Base-by-base conservation (phyloP, 768 basidiomycete species). In the Coprinellus micaceus region DNA sequence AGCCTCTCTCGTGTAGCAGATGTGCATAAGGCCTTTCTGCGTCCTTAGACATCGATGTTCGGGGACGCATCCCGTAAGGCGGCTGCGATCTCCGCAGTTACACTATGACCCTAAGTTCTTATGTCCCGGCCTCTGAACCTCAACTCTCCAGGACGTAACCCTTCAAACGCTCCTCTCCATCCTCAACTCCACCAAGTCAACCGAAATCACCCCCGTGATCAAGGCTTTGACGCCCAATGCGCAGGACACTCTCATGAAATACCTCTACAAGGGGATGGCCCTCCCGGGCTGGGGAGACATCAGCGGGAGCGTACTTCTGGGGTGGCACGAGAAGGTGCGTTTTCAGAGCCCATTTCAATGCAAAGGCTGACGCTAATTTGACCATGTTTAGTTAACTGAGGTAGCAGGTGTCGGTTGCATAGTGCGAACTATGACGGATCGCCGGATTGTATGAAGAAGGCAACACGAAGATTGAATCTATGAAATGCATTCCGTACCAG, bases 161-260 rank as follows among this genome's bases (percentile, higher is more conserved):
- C 82, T 95, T 25, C 84, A 88, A 60, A 84, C 87, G 0, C 77
- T 98, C 24, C 80, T 95, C 33, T 86, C 90, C 0, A 91, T 98
- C 60, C 82, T 98, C 60, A 98, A 97, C 78, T 94, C 91, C 56
- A 97, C 94, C 12, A 93, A 96, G 69, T 76, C 93, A 4, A 81
- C 91, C 2, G 95, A 98, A 60, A 92, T 98, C 60, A 78, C 88
- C 2, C 73, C 74, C 24, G 83, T 89, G 49, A 79, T 97, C 68
- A 89, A 86, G 64, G 69, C 78, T 0, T 79, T 98, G 28, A 80
- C 86, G 2, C 80, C 80, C 62, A 88, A 91, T 50, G 74, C 81
- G 43, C 91, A 94, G 65, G 96, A 97, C 66, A 90, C 87, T 29
- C 79, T 98, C 53, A 98, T 97, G 96, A 96, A 95, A 69, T 98